Evolutionary conservation across 2,329 filamentous ascomycete species (phyloP).

Genomic region (Fusarium mangiferae): DNA sequence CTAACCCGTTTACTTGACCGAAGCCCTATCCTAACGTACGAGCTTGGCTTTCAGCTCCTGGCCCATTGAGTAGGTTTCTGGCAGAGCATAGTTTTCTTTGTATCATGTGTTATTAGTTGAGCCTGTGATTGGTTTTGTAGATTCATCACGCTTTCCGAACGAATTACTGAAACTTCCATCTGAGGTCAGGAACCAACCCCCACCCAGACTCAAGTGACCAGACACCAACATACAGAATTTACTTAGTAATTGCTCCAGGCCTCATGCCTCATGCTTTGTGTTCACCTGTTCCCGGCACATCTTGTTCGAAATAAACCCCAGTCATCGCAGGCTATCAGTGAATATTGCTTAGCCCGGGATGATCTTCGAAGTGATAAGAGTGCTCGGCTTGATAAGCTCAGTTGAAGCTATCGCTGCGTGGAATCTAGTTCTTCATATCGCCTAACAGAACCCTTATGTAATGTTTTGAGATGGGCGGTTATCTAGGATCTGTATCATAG

Average conservation of each 20-base stretch:
- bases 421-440: background rate
- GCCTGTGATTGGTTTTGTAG: slow-evolving; percentile 10
- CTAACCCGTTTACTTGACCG: slow-evolving; percentile 27
- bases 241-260: background rate
- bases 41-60: background rate
- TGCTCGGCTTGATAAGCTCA: no score
- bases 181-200: background rate
- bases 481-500: background rate
- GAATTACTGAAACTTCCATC: background rate
- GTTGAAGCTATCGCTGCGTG: background rate
- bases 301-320: background rate
- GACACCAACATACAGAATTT: background rate
- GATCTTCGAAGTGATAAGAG: background rate
- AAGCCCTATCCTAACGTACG: background rate
- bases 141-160: background rate
- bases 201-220: background rate
- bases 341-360: background rate
- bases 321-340: background rate
- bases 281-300: background rate
- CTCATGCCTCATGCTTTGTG: background rate
- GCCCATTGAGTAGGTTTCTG: background rate
- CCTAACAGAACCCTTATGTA: background rate
- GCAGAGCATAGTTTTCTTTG: background rate
- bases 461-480: slow-evolving; percentile 4
- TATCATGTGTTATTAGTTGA: slow-evolving; percentile 11